Evolutionary conservation across 2,329 filamentous ascomycete species (phyloP).

Genomic region (Calonectria henricotiae): DNA sequence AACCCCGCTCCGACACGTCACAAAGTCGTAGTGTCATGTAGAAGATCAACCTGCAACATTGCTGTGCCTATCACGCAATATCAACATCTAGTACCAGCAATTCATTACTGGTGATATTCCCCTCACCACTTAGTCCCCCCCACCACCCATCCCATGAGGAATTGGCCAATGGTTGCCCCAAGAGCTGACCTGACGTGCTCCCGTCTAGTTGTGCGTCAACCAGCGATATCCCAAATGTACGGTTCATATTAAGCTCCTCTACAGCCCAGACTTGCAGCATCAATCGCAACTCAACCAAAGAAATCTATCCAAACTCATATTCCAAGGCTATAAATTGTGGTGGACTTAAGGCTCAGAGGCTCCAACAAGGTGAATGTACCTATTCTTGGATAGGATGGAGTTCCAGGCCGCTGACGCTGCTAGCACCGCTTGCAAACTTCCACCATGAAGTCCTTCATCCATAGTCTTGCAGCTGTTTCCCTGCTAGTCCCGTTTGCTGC

Average conservation of each 20-base stretch:
- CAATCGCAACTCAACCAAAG: neutral
- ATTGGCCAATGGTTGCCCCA: conserved; percentile 22
- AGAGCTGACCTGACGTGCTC: conserved; percentile 32
- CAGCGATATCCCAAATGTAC: conserved; percentile 7
- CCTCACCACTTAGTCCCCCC: conserved; percentile 10
- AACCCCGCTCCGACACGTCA: conserved; percentile 38
- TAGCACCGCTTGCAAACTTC: conserved; percentile 35
- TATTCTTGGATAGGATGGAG: conserved; percentile 43
- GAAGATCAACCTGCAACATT: conserved; percentile 14
- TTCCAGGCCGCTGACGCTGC: conserved; percentile 43
- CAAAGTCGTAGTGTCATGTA: conserved; percentile 20
- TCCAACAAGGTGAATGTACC: conserved; percentile 48
- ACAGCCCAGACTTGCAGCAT: neutral
- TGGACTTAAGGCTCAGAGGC: conserved; percentile 42
- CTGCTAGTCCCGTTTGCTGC: conserved; percentile 22
- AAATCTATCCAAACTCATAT: neutral
- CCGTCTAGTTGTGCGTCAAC: neutral
- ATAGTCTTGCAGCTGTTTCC: conserved; percentile 25
- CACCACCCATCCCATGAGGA: neutral
- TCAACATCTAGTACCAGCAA: conserved; percentile 1
- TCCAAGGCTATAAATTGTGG: conserved; percentile 29
- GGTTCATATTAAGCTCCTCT: conserved; percentile 9
- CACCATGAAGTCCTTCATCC: conserved; percentile 38
- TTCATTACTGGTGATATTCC: conserved; percentile 26
- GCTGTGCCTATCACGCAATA: conserved; percentile 38